Evolutionary conservation across 495 filamentous ascomycete genomes (phyloP).

Genomic region (Astrothelium subdiscretum): DNA sequence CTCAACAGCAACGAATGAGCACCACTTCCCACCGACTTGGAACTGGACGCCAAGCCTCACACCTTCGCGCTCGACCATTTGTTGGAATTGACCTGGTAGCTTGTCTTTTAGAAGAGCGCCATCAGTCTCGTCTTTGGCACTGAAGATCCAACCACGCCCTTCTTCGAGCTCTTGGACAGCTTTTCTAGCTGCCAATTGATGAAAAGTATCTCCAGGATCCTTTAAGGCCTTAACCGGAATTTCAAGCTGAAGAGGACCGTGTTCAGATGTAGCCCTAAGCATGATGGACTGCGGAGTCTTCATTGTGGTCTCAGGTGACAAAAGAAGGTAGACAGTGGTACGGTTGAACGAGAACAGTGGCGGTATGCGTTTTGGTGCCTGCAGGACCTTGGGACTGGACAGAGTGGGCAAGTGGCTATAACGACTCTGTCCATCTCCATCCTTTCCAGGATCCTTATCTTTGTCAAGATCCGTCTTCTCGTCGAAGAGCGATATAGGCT

Average conservation of each 20-base stretch:
- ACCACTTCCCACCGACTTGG: slow-evolving; percentile 56
- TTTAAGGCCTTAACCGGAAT: slow-evolving; percentile 46
- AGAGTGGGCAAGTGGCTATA: slow-evolving; percentile 40
- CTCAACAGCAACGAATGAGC: slow-evolving; percentile 58
- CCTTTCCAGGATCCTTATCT: slow-evolving; percentile 13
- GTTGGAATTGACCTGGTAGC: slow-evolving; percentile 36
- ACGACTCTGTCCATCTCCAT: slow-evolving; percentile 21
- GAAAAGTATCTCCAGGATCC: slow-evolving; percentile 44
- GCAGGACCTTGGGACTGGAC: slow-evolving; percentile 41
- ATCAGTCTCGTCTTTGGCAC: slow-evolving; percentile 34
- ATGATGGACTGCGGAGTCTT: slow-evolving; percentile 42
- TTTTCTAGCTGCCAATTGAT: slow-evolving; percentile 58
- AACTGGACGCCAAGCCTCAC: slow-evolving; percentile 50
- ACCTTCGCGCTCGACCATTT: slow-evolving; percentile 50
- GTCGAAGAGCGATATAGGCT: slow-evolving; percentile 50
- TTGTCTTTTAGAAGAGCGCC: slow-evolving; percentile 37
- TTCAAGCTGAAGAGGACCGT: slow-evolving; percentile 46
- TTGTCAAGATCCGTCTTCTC: slow-evolving; percentile 27
- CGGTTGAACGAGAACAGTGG: slow-evolving; percentile 52
- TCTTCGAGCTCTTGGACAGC: slow-evolving; percentile 58
- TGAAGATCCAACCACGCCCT: slow-evolving; percentile 49
- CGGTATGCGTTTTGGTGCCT: slow-evolving; percentile 51
- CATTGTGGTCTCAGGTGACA: slow-evolving; percentile 38
- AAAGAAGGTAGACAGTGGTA: slow-evolving; percentile 50
- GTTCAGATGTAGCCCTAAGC: slow-evolving; percentile 40